Evolutionary conservation across 2,329 filamentous ascomycete species (phyloP).

Genomic region (Cercospora beticola): DNA sequence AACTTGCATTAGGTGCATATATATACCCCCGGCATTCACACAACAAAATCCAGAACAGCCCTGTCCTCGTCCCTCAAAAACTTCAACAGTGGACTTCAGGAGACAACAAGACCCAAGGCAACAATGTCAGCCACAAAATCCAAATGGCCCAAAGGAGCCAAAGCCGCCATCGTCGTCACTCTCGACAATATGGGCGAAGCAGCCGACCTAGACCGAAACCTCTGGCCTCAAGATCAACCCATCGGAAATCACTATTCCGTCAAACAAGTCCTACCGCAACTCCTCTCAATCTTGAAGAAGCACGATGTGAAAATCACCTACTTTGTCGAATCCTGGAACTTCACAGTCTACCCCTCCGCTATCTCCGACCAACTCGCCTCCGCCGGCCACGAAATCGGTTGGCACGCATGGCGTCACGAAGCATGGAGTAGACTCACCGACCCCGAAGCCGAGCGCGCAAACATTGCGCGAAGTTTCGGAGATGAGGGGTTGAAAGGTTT

Average conservation of each 20-base stretch:
- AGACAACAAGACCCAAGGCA: not conserved
- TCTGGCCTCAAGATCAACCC: conserved; percentile 32
- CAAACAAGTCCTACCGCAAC: conserved; percentile 31
- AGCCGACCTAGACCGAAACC: conserved; percentile 35
- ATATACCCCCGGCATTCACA: not conserved
- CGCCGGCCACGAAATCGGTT: conserved; percentile 36
- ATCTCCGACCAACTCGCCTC: conserved; percentile 27
- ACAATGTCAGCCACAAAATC: not conserved
- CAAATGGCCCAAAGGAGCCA: conserved; percentile 34
- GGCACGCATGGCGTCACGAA: conserved; percentile 39
- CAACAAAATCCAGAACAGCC: not conserved
- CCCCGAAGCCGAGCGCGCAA: conserved; percentile 26
- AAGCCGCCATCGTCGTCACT: conserved; percentile 34
- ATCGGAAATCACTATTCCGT: conserved; percentile 36
- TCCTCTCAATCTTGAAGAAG: conserved; percentile 31
- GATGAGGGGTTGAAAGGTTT: conserved; percentile 25
- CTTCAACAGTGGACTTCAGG: not conserved
- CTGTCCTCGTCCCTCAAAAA: not conserved
- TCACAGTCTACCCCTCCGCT: conserved; percentile 28
- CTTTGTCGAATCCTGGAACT: conserved; percentile 39
- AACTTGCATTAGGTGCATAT: not conserved
- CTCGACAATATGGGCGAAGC: conserved; percentile 41
- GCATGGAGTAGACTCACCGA: conserved; percentile 35
- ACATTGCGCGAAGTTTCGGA: conserved; percentile 34
- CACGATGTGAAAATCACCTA: conserved; percentile 36